Percentiles rank a stretch among this genome's conserved stretches.
Evolutionary conservation across 768 basidiomycete species (phyloP).

Genomic region (Amyloporia xantha): DNA sequence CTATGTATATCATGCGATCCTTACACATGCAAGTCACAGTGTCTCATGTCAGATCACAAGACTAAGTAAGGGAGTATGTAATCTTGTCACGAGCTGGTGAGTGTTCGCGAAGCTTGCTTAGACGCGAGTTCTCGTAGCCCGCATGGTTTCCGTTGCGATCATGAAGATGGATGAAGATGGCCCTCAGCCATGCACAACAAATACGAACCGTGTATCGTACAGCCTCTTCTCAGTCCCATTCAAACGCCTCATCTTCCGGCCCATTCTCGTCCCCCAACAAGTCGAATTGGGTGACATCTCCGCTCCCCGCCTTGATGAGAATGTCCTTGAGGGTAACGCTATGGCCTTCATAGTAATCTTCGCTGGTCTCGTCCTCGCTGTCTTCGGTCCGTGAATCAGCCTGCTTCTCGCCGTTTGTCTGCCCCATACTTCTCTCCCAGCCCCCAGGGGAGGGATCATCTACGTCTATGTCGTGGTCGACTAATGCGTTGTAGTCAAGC

Average conservation of each 20-base stretch:
- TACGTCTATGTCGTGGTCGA: not conserved
- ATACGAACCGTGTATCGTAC: not conserved
- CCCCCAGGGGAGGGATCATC: not conserved
- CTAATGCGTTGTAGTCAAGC: not conserved
- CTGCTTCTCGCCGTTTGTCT: not conserved
- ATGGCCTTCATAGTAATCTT: conserved; percentile 31
- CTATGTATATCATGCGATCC: conserved; percentile 21
- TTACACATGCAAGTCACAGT: conserved; percentile 6
- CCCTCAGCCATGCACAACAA: not conserved
- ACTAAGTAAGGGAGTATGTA: not conserved
- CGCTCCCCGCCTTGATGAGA: conserved; percentile 20
- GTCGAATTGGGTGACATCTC: conserved; percentile 32
- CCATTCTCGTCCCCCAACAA: conserved; percentile 27
- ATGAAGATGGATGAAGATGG: no score
- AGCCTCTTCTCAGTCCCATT: conserved; percentile 9
- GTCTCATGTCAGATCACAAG: conserved; percentile 4
- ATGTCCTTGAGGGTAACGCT: conserved; percentile 47
- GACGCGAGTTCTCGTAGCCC: not conserved
- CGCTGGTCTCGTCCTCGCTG: conserved; percentile 14
- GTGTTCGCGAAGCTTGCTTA: not conserved
- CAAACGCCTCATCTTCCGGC: conserved; percentile 10
- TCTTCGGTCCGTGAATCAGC: not conserved
- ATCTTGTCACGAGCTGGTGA: not conserved
- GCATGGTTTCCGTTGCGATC: not conserved
- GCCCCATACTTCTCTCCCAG: no score